A percentile compares a stretch with the other conserved stretches of the same genome.
phyloP scores from a whole-genome alignment of 2,329 filamentous ascomycete genomes.

The Fusarium sp. region DNA sequence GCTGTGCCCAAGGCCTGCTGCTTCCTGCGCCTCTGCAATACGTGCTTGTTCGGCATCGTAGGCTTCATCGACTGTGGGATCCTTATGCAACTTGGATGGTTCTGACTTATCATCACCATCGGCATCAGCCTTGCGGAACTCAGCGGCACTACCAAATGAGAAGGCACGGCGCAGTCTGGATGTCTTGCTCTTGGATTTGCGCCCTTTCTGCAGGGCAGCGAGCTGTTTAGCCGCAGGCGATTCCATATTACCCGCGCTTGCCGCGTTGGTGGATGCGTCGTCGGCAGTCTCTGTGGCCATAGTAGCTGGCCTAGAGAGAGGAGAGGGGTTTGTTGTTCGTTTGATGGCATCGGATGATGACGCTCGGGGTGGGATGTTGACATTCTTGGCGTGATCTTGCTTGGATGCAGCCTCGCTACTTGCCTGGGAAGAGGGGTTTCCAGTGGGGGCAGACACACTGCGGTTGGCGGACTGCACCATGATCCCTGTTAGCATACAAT shows the following conservation, averaged over 20 bases:
- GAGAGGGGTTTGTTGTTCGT: constrained; percentile 74
- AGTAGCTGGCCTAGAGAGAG: constrained; percentile 76
- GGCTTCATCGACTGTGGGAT: constrained; percentile 70
- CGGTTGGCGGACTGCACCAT: constrained; percentile 69
- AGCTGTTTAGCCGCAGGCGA: constrained; percentile 87
- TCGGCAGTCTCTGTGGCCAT: constrained; percentile 66
- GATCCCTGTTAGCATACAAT: constrained; percentile 60
- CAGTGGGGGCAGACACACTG: constrained; percentile 63
- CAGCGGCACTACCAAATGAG: constrained; percentile 94
- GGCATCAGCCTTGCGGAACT: constrained; percentile 81
- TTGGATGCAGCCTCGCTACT: constrained; percentile 60
- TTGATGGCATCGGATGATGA: constrained; percentile 75
- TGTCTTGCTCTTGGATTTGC: constrained; percentile 83
- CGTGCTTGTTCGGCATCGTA: constrained; percentile 89
- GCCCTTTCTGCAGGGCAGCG: constrained; percentile 84
- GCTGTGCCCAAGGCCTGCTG: constrained; percentile 87
- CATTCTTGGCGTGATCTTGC: constrained; percentile 64
- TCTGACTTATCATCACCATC: constrained; percentile 59
- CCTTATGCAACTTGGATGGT: constrained; percentile 71
- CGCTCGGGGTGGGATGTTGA: constrained; percentile 69
- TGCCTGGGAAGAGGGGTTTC: constrained; percentile 62
- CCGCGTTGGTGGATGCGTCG: constrained; percentile 53
- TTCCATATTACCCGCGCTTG: constrained; percentile 54
- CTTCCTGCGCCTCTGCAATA: constrained; percentile 93
- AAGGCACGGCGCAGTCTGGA: constrained; percentile 89